These are phyloP conservation scores for Mycena crocata DNA, from an alignment of 768 basidiomycete genomes.

Conservation along the genomic window DNA sequence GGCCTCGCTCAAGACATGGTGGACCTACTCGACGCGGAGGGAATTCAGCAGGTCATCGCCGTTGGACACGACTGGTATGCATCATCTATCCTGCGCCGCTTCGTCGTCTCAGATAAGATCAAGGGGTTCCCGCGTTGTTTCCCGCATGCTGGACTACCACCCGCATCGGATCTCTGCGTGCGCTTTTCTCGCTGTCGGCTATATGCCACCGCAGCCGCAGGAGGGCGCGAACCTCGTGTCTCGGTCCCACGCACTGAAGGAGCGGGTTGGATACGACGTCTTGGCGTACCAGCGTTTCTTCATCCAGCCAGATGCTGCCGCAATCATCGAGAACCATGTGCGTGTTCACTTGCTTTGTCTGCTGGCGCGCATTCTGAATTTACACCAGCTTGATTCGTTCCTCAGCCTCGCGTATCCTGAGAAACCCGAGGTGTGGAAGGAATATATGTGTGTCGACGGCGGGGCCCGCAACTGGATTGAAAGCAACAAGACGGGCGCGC, in stretches of 20 bases:
- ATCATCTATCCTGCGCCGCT: background rate
- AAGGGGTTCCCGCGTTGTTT: conserved; percentile 51
- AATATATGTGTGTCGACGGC: conserved; percentile 50
- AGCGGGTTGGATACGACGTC: conserved; percentile 13
- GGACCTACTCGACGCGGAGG: conserved; percentile 54
- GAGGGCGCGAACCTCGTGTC: conserved; percentile 29
- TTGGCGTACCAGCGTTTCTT: conserved; percentile 20
- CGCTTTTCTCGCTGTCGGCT: conserved; percentile 53
- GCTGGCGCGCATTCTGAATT: background rate
- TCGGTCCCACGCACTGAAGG: conserved; percentile 9
- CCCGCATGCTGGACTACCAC: conserved; percentile 51
- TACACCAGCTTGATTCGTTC: conserved; percentile 52
- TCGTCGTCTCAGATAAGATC: background rate
- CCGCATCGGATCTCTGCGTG: conserved; percentile 54
- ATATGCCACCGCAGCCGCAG: conserved; percentile 42
- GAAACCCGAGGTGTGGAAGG: conserved; percentile 50
- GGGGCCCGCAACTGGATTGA: conserved; percentile 50
- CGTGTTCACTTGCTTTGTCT: conserved; percentile 35
- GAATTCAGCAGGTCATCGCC: conserved; percentile 47
- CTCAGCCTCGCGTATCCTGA: conserved; percentile 44
- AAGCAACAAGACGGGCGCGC: conserved; percentile 39
- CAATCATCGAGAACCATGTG: conserved; percentile 52
- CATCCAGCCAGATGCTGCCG: conserved; percentile 44
- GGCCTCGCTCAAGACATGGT: conserved; percentile 53
- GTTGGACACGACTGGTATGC: conserved; percentile 56